Conservation (phyloP, 129 eudicot species). For the Solidago caesia region DNA sequence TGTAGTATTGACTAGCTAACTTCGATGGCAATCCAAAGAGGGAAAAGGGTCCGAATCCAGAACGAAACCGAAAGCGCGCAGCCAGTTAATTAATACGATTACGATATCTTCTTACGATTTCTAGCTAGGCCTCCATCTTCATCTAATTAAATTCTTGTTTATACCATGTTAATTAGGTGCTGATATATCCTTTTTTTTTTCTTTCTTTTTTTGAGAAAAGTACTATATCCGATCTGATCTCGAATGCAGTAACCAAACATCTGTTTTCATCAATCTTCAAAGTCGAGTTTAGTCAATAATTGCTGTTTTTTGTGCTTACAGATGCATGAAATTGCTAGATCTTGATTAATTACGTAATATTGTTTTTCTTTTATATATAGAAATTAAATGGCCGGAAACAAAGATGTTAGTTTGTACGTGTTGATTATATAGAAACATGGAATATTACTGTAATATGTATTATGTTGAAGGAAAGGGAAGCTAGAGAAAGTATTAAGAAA, state of each 20-base stretch:
- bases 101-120: neutral
- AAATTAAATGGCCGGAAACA: no score
- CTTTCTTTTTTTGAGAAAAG: neutral
- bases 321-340: no score
- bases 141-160: neutral
- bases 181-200: conserved; percentile 3
- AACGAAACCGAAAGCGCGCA: neutral
- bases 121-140: neutral
- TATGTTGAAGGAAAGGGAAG: no score
- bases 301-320: no score
- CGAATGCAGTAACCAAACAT: neutral
- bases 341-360: no score
- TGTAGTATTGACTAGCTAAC: neutral
- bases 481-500: neutral
- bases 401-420: no score
- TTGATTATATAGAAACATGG: no score
- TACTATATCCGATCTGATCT: neutral
- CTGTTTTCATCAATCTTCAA: neutral
- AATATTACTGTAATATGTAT: no score
- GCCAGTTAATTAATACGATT: neutral
- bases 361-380: no score
- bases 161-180: neutral
- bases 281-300: neutral
- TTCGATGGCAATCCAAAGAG: neutral
- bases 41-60: neutral